Conservation (phyloP, 495 filamentous ascomycete genomes). For the Aspergillus sclerotioniger region DNA sequence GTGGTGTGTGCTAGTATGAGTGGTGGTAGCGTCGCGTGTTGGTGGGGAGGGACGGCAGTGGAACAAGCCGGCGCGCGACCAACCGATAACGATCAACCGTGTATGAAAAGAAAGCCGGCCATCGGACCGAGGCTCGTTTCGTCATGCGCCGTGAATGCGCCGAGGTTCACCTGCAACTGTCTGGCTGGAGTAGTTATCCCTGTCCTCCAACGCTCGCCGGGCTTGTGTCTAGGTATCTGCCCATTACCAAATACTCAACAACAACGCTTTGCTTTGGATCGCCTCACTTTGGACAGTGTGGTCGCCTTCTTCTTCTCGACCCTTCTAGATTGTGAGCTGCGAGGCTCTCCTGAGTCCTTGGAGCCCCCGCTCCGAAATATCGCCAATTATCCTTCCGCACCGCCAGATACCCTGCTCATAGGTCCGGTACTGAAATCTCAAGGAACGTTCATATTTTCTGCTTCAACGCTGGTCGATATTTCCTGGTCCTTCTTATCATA, state of each 20-base stretch:
- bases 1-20: background rate
- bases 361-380: background rate
- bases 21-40: background rate
- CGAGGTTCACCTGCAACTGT: constrained; percentile 29
- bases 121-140: constrained; percentile 41
- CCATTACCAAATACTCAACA: background rate
- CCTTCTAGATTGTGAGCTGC: background rate
- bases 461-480: background rate
- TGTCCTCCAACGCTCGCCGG: constrained; percentile 2
- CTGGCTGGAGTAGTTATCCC: constrained; percentile 8
- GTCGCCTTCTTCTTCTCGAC: background rate
- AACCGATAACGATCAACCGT: constrained; percentile 13
- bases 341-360: background rate
- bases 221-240: constrained; percentile 2
- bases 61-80: constrained; percentile 1
- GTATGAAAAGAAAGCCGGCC: no score
- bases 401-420: background rate
- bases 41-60: constrained; percentile 19
- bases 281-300: background rate
- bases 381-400: background rate
- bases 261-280: background rate
- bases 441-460: background rate
- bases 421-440: background rate
- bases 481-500: background rate
- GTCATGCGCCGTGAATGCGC: constrained; percentile 27